Evolutionary conservation across 2,329 filamentous ascomycete species (phyloP), one percentile per base, ranked within the genome.

Genomic region (Zymoseptoria ardabiliae): DNA sequence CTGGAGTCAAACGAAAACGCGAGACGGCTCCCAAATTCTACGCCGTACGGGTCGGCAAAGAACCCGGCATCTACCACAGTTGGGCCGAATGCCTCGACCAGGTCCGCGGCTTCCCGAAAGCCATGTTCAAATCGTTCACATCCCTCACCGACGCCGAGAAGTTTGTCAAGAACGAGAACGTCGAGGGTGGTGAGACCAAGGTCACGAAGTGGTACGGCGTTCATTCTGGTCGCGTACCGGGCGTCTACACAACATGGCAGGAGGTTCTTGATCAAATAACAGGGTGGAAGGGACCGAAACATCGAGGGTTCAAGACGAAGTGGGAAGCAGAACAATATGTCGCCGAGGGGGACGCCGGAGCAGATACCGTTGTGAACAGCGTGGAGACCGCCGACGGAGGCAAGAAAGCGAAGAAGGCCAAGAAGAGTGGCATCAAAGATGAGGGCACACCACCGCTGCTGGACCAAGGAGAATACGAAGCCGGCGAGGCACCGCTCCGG

Each of bases 281-380:
- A 30, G 90, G 88, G 2, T 87, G 86, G 70, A 87, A 87, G 66
- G 85, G 85, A 4, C 82, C 83, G 3, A 83, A 81, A 60, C 83
- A 79, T 58, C 77, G 76, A 66, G 71, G 71, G 7, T 82, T 81
- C 63, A 69, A 75, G 48, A 80, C 76, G 6, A 69, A 70, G 23
- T 80, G 79, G 59, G 91, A 95, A 72, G 93, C 93, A 0, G 85
- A 93, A 69, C 84, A 84, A 20, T 97, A 89, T 71, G 89, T 96
- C 54, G 77, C 75, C 45, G 73, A 71, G 51, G 62, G 61, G 10
- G 50, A 53, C 25, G 23, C 55, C 20, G 55, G 57, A 35, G 53
- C 58, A 21, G 58, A 64, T 53, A 53, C 64, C n/a, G 59, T 61
- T 2, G 48, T 66, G 9, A 63, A 61, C 20, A 65, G 58, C 57